phyloP scores from a whole-genome alignment of 2,329 filamentous ascomycete species.

The Fusarium sororula region DNA sequence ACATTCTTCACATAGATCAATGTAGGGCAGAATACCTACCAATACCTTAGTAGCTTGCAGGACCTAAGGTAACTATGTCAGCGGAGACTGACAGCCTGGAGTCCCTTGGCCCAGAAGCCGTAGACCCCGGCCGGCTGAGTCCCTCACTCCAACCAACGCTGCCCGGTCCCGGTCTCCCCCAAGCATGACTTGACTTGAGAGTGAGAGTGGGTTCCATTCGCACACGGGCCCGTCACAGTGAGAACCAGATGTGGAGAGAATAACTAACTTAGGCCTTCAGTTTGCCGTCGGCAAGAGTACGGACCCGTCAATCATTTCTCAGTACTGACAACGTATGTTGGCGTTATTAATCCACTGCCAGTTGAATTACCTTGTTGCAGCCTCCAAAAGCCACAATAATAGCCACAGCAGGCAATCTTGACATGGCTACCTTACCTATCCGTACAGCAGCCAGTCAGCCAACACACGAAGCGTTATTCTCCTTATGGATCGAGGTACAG shows the following conservation, averaged over 20 bases:
- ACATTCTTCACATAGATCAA: background rate
- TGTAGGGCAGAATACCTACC: background rate
- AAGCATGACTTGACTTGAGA: background rate
- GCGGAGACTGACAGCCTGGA: slow-evolving; percentile 17
- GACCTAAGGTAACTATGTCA: background rate
- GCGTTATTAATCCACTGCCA: background rate
- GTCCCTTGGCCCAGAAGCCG: slow-evolving; percentile 6
- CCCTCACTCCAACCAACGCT: background rate
- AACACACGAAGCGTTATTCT: slow-evolving; percentile 6
- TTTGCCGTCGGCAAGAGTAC: slow-evolving; percentile 36
- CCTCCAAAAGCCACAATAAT: slow-evolving; percentile 2
- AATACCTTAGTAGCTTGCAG: background rate
- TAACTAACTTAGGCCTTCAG: background rate
- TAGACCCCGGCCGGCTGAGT: slow-evolving; percentile 3
- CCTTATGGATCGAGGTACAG: slow-evolving; percentile 25
- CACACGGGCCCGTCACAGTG: background rate
- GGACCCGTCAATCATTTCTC: slow-evolving; percentile 30
- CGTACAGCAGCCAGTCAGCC: background rate
- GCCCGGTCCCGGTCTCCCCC: background rate
- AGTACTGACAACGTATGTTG: slow-evolving; percentile 7
- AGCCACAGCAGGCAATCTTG: background rate
- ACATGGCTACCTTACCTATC: background rate
- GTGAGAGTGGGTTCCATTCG: background rate
- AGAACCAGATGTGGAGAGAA: slow-evolving; percentile 16
- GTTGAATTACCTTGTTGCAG: slow-evolving; percentile 13